Percentiles rank a stretch among this genome's conserved stretches.
Evolutionary conservation across 148 eudicot genomes (phyloP).

Genomic region (Chenopodium suecicum): DNA sequence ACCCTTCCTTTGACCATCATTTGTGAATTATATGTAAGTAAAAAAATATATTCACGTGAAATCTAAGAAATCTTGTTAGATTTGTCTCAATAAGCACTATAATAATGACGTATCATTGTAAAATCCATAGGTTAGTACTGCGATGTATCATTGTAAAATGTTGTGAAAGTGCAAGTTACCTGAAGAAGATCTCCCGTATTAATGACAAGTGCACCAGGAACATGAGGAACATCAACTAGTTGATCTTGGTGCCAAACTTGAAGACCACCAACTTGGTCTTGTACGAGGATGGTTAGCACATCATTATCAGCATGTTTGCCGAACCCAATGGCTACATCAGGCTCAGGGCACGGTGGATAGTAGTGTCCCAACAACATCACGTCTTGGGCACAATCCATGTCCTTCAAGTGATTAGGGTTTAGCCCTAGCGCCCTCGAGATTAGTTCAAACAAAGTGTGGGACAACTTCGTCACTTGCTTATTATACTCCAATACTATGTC

Average conservation of each 20-base stretch:
- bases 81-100: no score
- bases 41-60: no score
- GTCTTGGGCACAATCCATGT: constrained; percentile 36
- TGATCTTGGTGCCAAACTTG: constrained; percentile 42
- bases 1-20: no score
- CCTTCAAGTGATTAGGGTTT: constrained; percentile 24
- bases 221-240: constrained; percentile 47
- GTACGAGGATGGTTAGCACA: constrained; percentile 43
- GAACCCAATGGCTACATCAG: constrained; percentile 45
- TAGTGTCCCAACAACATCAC: constrained; percentile 30
- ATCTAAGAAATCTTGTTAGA: no score
- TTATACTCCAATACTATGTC: constrained; percentile 31
- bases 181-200: constrained; percentile 64
- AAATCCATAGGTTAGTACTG: no score
- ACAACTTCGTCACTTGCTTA: constrained; percentile 23
- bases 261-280: constrained; percentile 49
- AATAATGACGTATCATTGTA: no score
- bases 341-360: constrained; percentile 62
- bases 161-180: constrained; percentile 24
- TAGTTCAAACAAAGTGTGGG: constrained; percentile 15
- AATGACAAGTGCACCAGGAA: constrained; percentile 40
- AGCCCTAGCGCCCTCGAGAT: constrained; percentile 40
- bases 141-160: no score
- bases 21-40: no score
- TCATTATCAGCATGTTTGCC: constrained; percentile 39